Evolutionary conservation across 306 rosid genomes (phyloP).

Genomic region (Potentilla sterilis): DNA sequence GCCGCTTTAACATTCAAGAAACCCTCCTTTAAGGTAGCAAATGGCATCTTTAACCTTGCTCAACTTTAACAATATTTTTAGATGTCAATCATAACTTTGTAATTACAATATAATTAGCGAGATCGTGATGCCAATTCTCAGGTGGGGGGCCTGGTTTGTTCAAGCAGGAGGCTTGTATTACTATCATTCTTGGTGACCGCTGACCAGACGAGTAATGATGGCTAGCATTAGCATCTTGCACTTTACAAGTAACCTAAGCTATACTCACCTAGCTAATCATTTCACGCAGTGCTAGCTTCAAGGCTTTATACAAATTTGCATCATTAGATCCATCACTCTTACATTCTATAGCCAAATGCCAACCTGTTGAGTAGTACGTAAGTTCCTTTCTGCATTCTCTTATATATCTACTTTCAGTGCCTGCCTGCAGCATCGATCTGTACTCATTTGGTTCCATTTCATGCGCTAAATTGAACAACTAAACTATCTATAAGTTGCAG

Average conservation of each 20-base stretch:
- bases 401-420: not conserved
- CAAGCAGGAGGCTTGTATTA: not conserved
- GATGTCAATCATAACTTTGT: not conserved
- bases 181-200: not conserved
- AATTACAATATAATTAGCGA: not conserved
- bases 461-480: not conserved
- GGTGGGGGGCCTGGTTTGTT: not conserved
- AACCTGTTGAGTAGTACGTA: not conserved
- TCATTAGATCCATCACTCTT: not conserved
- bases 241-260: not conserved
- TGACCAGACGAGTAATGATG: conserved; percentile 6
- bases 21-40: not conserved
- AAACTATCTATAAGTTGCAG: not conserved
- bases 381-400: not conserved
- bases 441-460: not conserved
- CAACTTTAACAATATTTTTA: not conserved
- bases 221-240: not conserved
- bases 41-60: not conserved
- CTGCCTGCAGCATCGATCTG: not conserved
- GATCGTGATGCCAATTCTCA: not conserved
- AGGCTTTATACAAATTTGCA: not conserved
- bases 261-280: not conserved
- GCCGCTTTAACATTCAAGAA: not conserved
- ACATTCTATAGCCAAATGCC: not conserved
- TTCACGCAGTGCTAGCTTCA: not conserved